A percentile compares a stretch with the other conserved stretches of the same genome.
Conservation (phyloP, 2,329 filamentous ascomycete species). For the Exophiala sideris region DNA sequence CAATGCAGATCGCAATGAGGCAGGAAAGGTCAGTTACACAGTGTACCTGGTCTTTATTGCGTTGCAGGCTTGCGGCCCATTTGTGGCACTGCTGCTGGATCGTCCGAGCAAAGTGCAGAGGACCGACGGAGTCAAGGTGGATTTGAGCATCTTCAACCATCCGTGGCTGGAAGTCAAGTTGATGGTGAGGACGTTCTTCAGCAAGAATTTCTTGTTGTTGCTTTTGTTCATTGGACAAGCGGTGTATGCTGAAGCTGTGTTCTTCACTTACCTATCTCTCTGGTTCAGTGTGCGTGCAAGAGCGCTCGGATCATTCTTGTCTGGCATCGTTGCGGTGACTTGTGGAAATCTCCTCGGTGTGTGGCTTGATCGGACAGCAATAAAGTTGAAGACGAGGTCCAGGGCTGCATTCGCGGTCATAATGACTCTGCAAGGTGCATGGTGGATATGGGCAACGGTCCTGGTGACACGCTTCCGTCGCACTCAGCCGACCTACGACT, state of each 20-base stretch:
- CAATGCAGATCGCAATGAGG: conserved; percentile 55
- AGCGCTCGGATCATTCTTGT: conserved; percentile 68
- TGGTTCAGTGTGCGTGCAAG: conserved; percentile 70
- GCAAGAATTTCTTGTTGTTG: conserved; percentile 60
- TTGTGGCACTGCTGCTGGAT: conserved; percentile 63
- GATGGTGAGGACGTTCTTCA: conserved; percentile 58
- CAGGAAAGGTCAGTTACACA: conserved; percentile 65
- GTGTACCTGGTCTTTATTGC: conserved; percentile 70
- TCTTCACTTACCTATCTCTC: conserved; percentile 64
- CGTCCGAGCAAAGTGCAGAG: conserved; percentile 61
- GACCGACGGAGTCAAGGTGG: conserved; percentile 61
- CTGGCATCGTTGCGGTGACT: conserved; percentile 63
- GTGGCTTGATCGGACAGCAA: conserved; percentile 58
- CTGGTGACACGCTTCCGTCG: conserved; percentile 59
- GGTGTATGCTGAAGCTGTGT: conserved; percentile 68
- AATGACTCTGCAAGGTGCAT: conserved; percentile 49
- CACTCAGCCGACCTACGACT: conserved; percentile 62
- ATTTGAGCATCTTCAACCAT: conserved; percentile 55
- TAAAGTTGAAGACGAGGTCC: conserved; percentile 54
- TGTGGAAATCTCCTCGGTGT: conserved; percentile 63
- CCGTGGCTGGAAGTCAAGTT: conserved; percentile 59
- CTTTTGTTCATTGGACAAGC: conserved; percentile 67
- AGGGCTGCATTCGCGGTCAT: conserved; percentile 52
- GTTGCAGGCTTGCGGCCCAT: conserved; percentile 62
- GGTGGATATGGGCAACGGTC: conserved; percentile 70